These are phyloP conservation scores for Helianthus annuus DNA, from an alignment of 129 eudicot species.

Conservation along the genomic window DNA sequence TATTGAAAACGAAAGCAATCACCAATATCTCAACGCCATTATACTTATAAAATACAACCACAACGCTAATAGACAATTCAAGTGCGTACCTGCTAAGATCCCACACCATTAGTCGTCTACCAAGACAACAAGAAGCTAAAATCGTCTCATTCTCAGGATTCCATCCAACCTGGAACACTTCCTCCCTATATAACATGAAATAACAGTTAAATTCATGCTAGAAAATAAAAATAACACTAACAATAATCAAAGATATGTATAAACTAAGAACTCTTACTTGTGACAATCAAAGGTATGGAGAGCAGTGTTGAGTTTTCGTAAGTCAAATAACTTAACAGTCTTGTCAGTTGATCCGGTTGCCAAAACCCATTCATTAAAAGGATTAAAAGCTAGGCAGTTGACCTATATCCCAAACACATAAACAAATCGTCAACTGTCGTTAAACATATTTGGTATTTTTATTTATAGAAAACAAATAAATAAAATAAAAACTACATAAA, in stretches of 20 bases:
- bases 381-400: constrained; percentile 88
- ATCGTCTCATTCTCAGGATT: constrained; percentile 88
- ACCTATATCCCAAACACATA: constrained; percentile 51
- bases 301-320: constrained; percentile 65
- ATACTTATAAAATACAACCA: not conserved
- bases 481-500: no score
- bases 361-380: constrained; percentile 94
- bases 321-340: constrained; percentile 84
- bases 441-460: not conserved
- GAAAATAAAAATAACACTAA: not conserved
- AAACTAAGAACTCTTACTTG: constrained; percentile 70
- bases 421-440: constrained; percentile 1
- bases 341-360: constrained; percentile 98
- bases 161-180: constrained; percentile 99
- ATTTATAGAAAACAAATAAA: no score
- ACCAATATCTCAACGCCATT: not conserved
- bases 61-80: not conserved
- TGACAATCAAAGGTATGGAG: constrained; percentile 89
- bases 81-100: constrained; percentile 88
- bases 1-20: not conserved
- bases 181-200: constrained; percentile 57
- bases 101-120: constrained; percentile 97
- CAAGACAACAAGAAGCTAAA: constrained; percentile 95
- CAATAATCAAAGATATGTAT: not conserved
- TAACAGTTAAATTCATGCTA: not conserved